Percentiles rank a stretch among this genome's conserved stretches.
These are phyloP conservation scores for Aphanomyces cochlioides DNA, from an alignment of 352 stramenopile genomes.

Conservation along the genomic window DNA sequence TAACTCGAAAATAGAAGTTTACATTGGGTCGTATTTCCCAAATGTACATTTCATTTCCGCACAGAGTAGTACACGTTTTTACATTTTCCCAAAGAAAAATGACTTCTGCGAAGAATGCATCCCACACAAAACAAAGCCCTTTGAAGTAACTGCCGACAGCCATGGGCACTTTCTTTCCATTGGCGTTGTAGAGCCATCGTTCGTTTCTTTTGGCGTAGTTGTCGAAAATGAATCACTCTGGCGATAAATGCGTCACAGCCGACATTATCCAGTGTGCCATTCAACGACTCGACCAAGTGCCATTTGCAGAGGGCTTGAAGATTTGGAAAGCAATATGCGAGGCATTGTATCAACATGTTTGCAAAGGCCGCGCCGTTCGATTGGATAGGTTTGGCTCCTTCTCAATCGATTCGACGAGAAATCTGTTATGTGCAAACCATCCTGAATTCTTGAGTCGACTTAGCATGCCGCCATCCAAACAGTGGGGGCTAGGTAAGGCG, in stretches of 20 bases:
- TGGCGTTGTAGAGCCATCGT: no score
- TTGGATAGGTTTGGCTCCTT: slow-evolving; percentile 16
- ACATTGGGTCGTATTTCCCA: no score
- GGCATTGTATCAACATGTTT: background rate
- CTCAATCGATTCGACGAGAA: slow-evolving; percentile 7
- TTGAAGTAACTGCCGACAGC: no score
- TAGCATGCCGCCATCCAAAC: background rate
- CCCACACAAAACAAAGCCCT: no score
- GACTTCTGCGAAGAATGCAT: no score
- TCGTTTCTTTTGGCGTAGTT: no score
- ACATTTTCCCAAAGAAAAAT: no score
- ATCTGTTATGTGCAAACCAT: background rate
- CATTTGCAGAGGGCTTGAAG: slow-evolving; percentile 7
- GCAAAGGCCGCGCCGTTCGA: background rate
- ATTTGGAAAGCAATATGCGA: slow-evolving; percentile 18
- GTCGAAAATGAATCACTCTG: no score
- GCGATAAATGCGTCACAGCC: background rate
- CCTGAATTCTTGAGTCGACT: background rate
- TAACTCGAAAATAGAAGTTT: no score
- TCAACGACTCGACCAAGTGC: background rate
- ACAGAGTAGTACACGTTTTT: no score
- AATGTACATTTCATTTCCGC: no score
- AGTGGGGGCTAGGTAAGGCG: background rate
- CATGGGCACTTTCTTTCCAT: no score
- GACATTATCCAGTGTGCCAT: slow-evolving; percentile 16